These are phyloP conservation scores for Diplodia intermedia DNA, from an alignment of 2,329 filamentous ascomycete species.

Conservation along the genomic window DNA sequence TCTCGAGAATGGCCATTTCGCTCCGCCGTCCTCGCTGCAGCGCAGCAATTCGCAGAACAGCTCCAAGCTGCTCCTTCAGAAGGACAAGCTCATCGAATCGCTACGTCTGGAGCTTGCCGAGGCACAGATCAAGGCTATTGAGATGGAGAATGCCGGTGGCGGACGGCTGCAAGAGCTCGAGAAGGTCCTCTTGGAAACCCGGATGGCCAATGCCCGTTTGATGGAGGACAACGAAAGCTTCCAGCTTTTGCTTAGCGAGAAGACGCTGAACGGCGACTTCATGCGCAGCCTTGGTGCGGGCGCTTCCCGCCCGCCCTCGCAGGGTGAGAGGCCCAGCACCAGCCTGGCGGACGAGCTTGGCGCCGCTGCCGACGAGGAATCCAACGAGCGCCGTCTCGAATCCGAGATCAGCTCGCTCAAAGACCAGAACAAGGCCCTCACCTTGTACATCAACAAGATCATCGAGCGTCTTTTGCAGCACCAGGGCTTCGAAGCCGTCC, in stretches of 20 bases:
- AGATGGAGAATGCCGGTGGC: slow-evolving; percentile 91
- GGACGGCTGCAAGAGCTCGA: slow-evolving; percentile 90
- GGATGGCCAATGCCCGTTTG: slow-evolving; percentile 92
- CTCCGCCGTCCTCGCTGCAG: slow-evolving; percentile 81
- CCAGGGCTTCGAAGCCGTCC: slow-evolving; percentile 91
- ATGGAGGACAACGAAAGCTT: slow-evolving; percentile 99
- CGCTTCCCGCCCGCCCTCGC: slow-evolving; percentile 39
- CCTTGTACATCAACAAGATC: slow-evolving; percentile 98
- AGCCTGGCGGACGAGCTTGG: slow-evolving; percentile 82
- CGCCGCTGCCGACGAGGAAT: slow-evolving; percentile 58
- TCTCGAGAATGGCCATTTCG: slow-evolving; percentile 80
- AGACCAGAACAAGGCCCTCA: slow-evolving; percentile 96
- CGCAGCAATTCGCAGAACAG: slow-evolving; percentile 89
- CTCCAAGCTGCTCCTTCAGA: slow-evolving; percentile 89
- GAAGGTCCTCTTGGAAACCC: slow-evolving; percentile 84
- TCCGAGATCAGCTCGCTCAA: slow-evolving; percentile 78
- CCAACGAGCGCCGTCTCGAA: slow-evolving; percentile 70
- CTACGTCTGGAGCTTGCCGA: slow-evolving; percentile 91
- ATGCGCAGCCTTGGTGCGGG: slow-evolving; percentile 60
- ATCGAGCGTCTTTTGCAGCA: slow-evolving; percentile 94
- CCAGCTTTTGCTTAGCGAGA: slow-evolving; percentile 90
- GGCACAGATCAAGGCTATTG: slow-evolving; percentile 91
- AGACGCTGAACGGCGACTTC: slow-evolving; percentile 94
- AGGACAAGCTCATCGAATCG: slow-evolving; percentile 94
- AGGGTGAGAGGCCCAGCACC: slow-evolving; percentile 42